phyloP scores from a whole-genome alignment of 352 stramenopile genomes.

The Phytopythium kandeliae region DNA sequence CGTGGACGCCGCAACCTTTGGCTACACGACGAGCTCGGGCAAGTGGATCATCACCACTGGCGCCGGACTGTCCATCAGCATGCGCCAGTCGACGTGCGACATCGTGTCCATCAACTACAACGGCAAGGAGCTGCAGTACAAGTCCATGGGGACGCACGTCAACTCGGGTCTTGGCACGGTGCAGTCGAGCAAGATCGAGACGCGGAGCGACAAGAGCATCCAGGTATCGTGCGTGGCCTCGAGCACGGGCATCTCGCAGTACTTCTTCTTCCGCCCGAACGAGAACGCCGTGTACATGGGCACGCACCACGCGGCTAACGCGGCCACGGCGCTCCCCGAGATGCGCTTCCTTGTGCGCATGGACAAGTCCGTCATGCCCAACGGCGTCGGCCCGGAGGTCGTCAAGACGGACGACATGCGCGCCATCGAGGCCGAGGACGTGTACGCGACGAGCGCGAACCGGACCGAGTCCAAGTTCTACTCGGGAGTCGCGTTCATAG shows the following conservation, averaged over 20 bases:
- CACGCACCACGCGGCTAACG: slow-evolving; percentile 38
- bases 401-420: slow-evolving; percentile 23
- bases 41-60: slow-evolving; percentile 33
- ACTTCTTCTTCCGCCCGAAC: slow-evolving; percentile 45
- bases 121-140: slow-evolving; percentile 31
- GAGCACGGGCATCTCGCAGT: slow-evolving; percentile 32
- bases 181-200: slow-evolving; percentile 19
- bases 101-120: slow-evolving; percentile 10
- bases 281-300: slow-evolving; percentile 56
- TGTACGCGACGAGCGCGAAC: slow-evolving; percentile 21
- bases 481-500: slow-evolving; percentile 23
- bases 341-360: slow-evolving; percentile 43
- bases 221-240: slow-evolving; percentile 29
- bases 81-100: slow-evolving; percentile 32
- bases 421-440: slow-evolving; percentile 37
- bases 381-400: slow-evolving; percentile 21
- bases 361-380: slow-evolving; percentile 25
- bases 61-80: slow-evolving; percentile 22
- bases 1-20: slow-evolving; percentile 17
- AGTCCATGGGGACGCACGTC: slow-evolving; percentile 30
- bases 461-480: slow-evolving; percentile 40
- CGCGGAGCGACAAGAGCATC: slow-evolving; percentile 36
- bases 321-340: slow-evolving; percentile 18
- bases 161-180: slow-evolving; percentile 33
- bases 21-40: slow-evolving; percentile 20